Evolutionary conservation across 345 rosid species (phyloP).

Genomic region (Acer campestre): DNA sequence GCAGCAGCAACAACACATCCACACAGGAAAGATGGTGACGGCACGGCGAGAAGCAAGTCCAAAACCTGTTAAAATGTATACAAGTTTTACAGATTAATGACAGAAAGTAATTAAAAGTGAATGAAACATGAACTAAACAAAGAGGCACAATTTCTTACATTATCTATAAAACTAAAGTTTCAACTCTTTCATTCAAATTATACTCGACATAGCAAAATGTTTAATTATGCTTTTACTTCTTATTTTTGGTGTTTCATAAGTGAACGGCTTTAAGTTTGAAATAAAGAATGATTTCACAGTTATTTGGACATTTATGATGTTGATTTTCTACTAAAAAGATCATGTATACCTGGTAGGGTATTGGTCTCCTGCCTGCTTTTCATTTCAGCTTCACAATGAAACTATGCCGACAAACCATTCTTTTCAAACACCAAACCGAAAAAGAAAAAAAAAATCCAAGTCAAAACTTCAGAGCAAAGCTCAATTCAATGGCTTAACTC

Average conservation of each 20-base stretch:
- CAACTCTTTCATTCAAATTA: background rate
- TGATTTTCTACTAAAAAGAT: background rate
- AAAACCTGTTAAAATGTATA: conserved; percentile 4
- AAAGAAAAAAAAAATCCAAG: background rate
- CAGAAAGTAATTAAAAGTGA: background rate
- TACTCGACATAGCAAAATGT: background rate
- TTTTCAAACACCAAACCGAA: conserved; percentile 6
- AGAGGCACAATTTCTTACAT: background rate
- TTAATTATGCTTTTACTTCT: background rate
- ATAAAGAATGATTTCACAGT: background rate
- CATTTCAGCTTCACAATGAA: conserved; percentile 12
- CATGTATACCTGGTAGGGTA: conserved; percentile 17
- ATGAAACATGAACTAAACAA: background rate
- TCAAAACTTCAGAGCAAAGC: background rate
- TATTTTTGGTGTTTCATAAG: background rate
- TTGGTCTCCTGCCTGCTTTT: background rate
- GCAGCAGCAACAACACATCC: background rate
- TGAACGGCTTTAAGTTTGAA: background rate
- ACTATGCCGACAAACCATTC: background rate
- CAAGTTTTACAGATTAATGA: background rate
- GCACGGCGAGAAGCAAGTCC: background rate
- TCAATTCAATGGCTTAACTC: background rate
- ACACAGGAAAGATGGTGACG: background rate
- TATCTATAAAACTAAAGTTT: background rate
- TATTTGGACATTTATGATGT: background rate